Evolutionary conservation across 2,329 filamentous ascomycete genomes (phyloP).

Genomic region (Celoporthe dispersa): DNA sequence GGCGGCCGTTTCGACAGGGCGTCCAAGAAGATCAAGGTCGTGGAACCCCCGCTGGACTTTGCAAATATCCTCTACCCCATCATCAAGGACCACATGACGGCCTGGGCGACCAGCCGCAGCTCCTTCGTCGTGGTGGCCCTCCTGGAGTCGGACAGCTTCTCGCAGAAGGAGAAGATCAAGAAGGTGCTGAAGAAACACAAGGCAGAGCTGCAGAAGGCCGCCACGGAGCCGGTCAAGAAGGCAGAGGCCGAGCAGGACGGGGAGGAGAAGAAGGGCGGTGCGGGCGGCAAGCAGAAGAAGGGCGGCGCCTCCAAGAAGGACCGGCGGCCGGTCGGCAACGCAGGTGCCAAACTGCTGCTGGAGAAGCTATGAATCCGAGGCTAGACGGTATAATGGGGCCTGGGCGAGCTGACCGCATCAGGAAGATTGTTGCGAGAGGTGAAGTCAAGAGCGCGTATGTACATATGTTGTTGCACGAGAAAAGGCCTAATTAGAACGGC

Average conservation of each 20-base stretch:
- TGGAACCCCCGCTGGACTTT: constrained; percentile 80
- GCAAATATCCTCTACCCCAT: constrained; percentile 79
- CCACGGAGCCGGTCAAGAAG: constrained; percentile 57
- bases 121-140: constrained; percentile 86
- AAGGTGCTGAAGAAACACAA: constrained; percentile 74
- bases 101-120: constrained; percentile 86
- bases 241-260: constrained; percentile 52
- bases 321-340: constrained; percentile 57
- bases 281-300: constrained; percentile 48
- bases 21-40: constrained; percentile 70
- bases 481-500: not conserved
- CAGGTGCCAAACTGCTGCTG: constrained; percentile 64
- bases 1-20: constrained; percentile 84
- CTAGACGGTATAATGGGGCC: no score
- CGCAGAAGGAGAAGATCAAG: constrained; percentile 67
- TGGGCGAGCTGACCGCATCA: not conserved
- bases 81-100: constrained; percentile 74
- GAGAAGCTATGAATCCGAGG: constrained; percentile 60
- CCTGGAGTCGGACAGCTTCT: constrained; percentile 75
- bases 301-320: constrained; percentile 46
- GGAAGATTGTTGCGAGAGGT: not conserved
- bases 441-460: no score
- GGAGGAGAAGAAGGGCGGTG: constrained; percentile 41
- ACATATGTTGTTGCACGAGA: not conserved
- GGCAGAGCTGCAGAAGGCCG: constrained; percentile 71